Percentiles rank a stretch among this genome's conserved stretches.
Conservation (phyloP, 2,329 filamentous ascomycete genomes). For the Paracoccidioides brasiliensis region DNA sequence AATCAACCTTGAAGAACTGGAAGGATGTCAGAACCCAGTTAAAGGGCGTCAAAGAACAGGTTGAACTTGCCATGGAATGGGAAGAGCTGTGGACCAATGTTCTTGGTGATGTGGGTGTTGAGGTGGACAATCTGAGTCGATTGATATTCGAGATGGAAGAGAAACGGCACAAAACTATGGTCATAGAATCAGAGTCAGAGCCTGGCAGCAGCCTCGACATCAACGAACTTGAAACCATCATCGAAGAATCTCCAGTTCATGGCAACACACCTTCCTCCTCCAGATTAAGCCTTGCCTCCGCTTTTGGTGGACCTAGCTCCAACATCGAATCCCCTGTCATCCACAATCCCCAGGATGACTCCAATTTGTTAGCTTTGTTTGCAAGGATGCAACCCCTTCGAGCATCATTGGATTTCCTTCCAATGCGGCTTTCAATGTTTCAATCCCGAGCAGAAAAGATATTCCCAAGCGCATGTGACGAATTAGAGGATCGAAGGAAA, state of each 20-base stretch:
- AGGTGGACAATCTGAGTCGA: conserved; percentile 65
- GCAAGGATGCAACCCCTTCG: conserved; percentile 89
- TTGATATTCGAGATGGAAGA: conserved; percentile 98
- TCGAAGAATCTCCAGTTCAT: conserved; percentile 63
- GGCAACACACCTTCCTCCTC: conserved; percentile 43
- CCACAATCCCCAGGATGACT: conserved; percentile 60
- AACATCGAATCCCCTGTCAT: conserved; percentile 28
- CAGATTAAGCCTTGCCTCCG: conserved; percentile 53
- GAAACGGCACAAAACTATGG: conserved; percentile 66
- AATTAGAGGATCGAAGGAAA: conserved; percentile 62
- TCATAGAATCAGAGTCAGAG: conserved; percentile 49
- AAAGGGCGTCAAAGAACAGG: conserved; percentile 70
- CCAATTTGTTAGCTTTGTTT: conserved; percentile 76
- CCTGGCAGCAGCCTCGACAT: conserved; percentile 52
- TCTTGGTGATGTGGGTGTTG: conserved; percentile 80
- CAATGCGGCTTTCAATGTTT: conserved; percentile 85
- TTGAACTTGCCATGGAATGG: conserved; percentile 98
- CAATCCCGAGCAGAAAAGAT: conserved; percentile 60
- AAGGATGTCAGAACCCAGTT: conserved; percentile 64
- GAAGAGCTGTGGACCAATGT: conserved; percentile 93
- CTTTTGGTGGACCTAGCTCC: conserved; percentile 41
- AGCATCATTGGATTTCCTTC: conserved; percentile 86
- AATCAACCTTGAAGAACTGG: conserved; percentile 75
- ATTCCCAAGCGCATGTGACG: conserved; percentile 84
- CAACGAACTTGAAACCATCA: conserved; percentile 80